Base-by-base conservation (phyloP, 2,329 filamentous ascomycete genomes). In the Raffaelea ambrosiae region DNA sequence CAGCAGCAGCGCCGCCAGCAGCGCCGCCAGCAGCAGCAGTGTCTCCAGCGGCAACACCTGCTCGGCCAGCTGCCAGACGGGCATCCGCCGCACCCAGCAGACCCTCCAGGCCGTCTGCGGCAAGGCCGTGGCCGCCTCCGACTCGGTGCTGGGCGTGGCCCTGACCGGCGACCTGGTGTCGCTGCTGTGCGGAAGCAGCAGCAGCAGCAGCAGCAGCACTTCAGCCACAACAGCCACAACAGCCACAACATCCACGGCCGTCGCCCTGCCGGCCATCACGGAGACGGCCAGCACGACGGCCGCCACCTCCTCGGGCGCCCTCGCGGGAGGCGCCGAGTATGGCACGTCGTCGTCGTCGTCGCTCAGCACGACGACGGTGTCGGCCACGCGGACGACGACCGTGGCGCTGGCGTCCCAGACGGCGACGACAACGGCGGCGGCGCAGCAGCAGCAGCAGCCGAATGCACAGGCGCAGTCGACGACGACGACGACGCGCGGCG, bases 11-110 rank as follows among this genome's bases (percentile, higher is more conserved):
- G n/a, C n/a, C n/a, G n/a, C n/a, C n/a, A n/a, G n/a, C n/a, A n/a
- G n/a, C n/a, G n/a, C n/a, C 22, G 16, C 14, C 41, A 14, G n/a
- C 33, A 35, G 13, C 21, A 19, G 31, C 44, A n/a, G 4, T 20
- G 33, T 4, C n/a, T 4, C 9, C 16, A 14, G 20, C 3, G 61
- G 60, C 33, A 59, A 53, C 7, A 29, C 54, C 2, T 74, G 71
- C 56, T 71, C 70, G 16, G 35, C 49, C 4, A 49, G 47, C 3
- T 74, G 71, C 52, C 58, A 58, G 38, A 50, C 51, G 8, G 63
- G 85, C 47, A 87, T 96, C 29, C 79, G 88, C 55, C 73, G 93
- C 43, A 82, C 94, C 63, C 82, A 85, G 43, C 83, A 90, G 56
- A 85, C 83, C 29, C 76, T 85, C 35, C 74, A 77, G 43, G 69